phyloP scores from a whole-genome alignment of 2,329 filamentous ascomycete species.

The Cercospora beticola region DNA sequence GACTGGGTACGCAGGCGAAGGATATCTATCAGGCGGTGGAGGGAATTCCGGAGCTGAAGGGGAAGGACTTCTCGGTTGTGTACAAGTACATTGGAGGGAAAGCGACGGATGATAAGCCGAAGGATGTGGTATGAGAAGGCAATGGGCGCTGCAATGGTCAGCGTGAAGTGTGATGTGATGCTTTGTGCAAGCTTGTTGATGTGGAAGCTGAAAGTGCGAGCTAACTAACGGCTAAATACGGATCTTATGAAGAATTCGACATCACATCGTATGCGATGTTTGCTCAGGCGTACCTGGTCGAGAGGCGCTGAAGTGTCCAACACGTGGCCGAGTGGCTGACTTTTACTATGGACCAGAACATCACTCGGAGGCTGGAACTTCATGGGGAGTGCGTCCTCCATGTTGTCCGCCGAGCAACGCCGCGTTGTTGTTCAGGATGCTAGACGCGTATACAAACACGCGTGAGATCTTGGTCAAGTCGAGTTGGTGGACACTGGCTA shows the following conservation, averaged over 20 bases:
- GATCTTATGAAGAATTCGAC: neutral
- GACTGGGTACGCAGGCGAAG: conserved; percentile 48
- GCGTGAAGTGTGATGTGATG: conserved; percentile 11
- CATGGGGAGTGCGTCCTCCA: neutral
- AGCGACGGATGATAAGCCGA: conserved; percentile 31
- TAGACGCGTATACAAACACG: neutral
- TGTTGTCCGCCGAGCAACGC: neutral
- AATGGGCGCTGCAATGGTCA: neutral
- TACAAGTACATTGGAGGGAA: conserved; percentile 52
- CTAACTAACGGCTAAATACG: neutral
- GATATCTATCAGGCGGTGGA: conserved; percentile 49
- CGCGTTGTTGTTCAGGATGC: neutral
- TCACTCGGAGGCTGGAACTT: too few relatives aligned
- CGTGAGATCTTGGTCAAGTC: neutral
- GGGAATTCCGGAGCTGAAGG: conserved; percentile 46
- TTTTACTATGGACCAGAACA: neutral
- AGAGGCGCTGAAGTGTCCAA: neutral
- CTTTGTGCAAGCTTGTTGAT: neutral
- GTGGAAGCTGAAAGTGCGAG: neutral
- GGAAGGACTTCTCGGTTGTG: conserved; percentile 53
- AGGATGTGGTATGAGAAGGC: neutral
- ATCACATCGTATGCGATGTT: neutral
- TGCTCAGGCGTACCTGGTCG: neutral
- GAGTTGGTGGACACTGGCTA: neutral
- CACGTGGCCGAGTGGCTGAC: neutral